A percentile compares a stretch with the other conserved stretches of the same genome.
Conservation (phyloP, 441 rosid genomes). For the Rhodomyrtus psidioides region DNA sequence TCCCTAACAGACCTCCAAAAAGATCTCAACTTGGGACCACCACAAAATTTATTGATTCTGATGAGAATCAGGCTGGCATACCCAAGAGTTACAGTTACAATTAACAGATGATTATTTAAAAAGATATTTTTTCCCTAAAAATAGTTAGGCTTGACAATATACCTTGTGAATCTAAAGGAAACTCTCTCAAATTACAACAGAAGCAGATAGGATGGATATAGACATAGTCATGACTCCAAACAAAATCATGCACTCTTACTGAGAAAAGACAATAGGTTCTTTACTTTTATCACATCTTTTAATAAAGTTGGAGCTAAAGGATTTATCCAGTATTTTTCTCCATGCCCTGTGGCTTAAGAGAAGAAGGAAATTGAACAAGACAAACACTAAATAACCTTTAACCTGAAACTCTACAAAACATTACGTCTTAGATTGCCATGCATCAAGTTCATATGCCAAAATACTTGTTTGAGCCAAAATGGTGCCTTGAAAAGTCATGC, state of each 20-base stretch:
- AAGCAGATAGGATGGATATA: not conserved
- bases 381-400: not conserved
- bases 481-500: not conserved
- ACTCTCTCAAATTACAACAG: not conserved
- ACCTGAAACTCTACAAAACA: not conserved
- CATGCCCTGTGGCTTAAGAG: not conserved
- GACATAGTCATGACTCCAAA: not conserved
- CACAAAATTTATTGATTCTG: not conserved
- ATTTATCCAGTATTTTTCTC: not conserved
- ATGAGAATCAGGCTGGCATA: not conserved
- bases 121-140: not conserved
- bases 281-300: not conserved
- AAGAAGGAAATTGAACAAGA: not conserved
- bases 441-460: fast-evolving
- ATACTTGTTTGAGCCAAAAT: not conserved
- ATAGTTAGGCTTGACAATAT: not conserved
- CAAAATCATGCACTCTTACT: not conserved
- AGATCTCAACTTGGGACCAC: not conserved
- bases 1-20: not conserved
- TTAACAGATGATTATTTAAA: not conserved
- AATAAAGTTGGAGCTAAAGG: not conserved
- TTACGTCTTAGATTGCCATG: not conserved
- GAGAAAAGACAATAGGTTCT: not conserved
- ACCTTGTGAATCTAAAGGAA: not conserved
- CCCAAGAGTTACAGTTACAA: not conserved